Evolutionary conservation across 495 filamentous ascomycete species (phyloP).

Genomic region (Evernia prunastri): DNA sequence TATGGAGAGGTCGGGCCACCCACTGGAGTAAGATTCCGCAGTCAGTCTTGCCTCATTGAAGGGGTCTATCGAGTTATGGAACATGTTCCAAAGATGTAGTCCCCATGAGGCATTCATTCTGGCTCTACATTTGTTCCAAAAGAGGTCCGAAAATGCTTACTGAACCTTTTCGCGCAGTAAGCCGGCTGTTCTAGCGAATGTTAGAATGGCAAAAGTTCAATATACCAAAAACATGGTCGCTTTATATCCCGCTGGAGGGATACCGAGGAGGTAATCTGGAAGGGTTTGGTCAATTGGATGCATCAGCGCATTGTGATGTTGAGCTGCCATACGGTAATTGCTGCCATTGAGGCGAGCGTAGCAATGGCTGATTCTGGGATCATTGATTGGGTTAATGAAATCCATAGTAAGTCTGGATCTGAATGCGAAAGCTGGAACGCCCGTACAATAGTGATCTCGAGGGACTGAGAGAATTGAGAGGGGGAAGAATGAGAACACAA

Average conservation of each 20-base stretch:
- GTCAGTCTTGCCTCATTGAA: not conserved
- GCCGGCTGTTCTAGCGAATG: not conserved
- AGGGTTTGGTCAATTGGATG: not conserved
- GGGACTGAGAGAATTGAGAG: not conserved
- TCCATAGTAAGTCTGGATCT: slow-evolving; percentile 43
- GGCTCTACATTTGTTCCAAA: not conserved
- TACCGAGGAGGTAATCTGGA: slow-evolving; percentile 59
- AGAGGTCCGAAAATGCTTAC: not conserved
- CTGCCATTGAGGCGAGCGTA: slow-evolving; percentile 54
- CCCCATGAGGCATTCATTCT: not conserved
- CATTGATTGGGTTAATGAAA: slow-evolving; percentile 53
- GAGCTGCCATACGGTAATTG: slow-evolving; percentile 48
- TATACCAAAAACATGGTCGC: slow-evolving; percentile 62
- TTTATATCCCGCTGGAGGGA: slow-evolving; percentile 44
- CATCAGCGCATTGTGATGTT: not conserved
- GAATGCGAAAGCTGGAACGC: not conserved
- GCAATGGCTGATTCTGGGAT: slow-evolving; percentile 57
- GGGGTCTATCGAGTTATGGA: not conserved
- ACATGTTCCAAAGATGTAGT: not conserved
- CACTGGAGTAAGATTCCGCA: slow-evolving; percentile 47
- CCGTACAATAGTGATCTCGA: not conserved
- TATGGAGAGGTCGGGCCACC: slow-evolving; percentile 61
- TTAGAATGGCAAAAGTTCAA: not conserved
- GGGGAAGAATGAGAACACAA: not conserved
- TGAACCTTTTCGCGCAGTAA: not conserved